Base-by-base conservation (phyloP, 2,329 filamentous ascomycete genomes). In the Grosmannia clavigera region DNA sequence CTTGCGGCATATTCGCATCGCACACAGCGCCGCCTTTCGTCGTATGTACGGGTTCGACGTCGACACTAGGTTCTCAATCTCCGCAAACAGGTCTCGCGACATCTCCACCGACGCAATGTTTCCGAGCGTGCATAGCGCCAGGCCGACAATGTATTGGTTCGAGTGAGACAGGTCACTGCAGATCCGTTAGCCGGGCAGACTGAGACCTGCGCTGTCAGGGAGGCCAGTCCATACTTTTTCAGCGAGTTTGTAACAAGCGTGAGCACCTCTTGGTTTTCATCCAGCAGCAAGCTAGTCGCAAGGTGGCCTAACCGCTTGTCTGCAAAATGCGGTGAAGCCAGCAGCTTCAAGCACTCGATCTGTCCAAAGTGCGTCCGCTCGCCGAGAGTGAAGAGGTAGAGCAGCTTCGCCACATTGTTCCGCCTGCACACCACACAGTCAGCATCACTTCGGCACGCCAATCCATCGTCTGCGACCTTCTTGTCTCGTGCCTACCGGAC, bases 41-140 rank as follows among this genome's bases (percentile, higher is more conserved):
- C 94, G 84, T 70, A 99, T 96, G 71, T 99, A 99, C n/a, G 94
- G 94, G 72, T 99, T 99, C 58, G 91, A 87, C 56, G 92, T 96
- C 51, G 91, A 88, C 65, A 99, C 78, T 56, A 97, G 84, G 63
- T 82, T 89, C 74, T 99, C 95, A 71, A 99, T 89, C 79, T 99
- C 92, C 66, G 91, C 84, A 73, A 99, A 99, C 25, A 99, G 78
- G 74, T 99, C 94, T 78, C 94, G 83, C 22, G 94, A 95, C 94
- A 99, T 99, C 73, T 99, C 94, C 69, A 97, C 81, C 0, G 92
- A 96, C 61, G 95, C 92, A 67, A 99, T 99, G 72, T 99, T 99
- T 66, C 92, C 94, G 25, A 99, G 83, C 0, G 95, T 96, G 72
- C 92, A 96, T 38, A 99, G 84, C 62, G 94, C 94, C 58, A 99